Conservation (phyloP, 1,139 yeast species). For the Candida sp. region DNA sequence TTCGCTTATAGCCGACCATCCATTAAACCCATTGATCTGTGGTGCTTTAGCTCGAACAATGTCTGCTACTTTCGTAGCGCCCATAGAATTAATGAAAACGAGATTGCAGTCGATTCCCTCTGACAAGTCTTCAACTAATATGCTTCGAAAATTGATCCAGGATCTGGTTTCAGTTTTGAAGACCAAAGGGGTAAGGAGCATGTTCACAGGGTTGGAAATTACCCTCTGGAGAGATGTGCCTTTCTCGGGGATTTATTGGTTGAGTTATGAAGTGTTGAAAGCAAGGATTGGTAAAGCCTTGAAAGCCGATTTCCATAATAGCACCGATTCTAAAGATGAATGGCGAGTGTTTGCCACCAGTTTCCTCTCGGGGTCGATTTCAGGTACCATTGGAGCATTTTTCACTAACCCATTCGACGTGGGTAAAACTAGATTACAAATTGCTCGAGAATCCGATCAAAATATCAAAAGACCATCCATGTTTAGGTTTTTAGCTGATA, state of each 20-base stretch:
- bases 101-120: constrained; percentile 82
- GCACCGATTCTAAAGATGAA: constrained; percentile 25
- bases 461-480: constrained; percentile 41
- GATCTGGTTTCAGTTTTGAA: constrained; percentile 58
- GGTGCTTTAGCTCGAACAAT: constrained; percentile 82
- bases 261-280: constrained; percentile 60
- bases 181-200: constrained; percentile 55
- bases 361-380: constrained; percentile 77
- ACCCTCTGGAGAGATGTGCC: constrained; percentile 98
- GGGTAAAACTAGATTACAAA: constrained; percentile 92
- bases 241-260: constrained; percentile 94
- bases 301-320: constrained; percentile 20
- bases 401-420: constrained; percentile 95
- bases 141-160: constrained; percentile 45
- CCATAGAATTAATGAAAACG: constrained; percentile 84
- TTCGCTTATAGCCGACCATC: constrained; percentile 53
- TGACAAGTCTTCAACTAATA: constrained; percentile 26
- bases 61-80: constrained; percentile 85
- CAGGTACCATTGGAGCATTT: constrained; percentile 85
- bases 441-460: constrained; percentile 29
- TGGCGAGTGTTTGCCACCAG: constrained; percentile 65
- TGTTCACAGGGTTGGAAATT: constrained; percentile 82
- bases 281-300: constrained; percentile 18
- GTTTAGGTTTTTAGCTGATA: constrained; percentile 61
- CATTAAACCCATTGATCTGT: constrained; percentile 74